Base-by-base conservation (phyloP, 2,329 filamentous ascomycete genomes). In the Colletotrichum sp. region DNA sequence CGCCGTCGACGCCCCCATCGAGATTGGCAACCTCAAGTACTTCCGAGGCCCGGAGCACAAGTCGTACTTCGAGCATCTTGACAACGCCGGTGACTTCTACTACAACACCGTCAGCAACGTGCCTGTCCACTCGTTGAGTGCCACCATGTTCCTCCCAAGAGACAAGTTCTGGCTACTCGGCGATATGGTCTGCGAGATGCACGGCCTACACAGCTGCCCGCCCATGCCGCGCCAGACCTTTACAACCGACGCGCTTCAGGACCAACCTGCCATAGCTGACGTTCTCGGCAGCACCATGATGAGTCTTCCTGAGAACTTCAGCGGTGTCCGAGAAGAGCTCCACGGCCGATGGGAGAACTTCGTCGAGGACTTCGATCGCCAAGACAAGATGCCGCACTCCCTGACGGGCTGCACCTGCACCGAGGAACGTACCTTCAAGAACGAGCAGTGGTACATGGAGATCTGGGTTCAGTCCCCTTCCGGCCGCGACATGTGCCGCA, bases 61-160 rank as follows among this genome's bases (percentile, higher is more conserved):
- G 68, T 82, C 84, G 15, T 89, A 90, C 71, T 89, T 91, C 76
- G 80, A 88, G 32, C 86, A 88, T 78, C 82, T 92, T 15, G 89
- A 91, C 77, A 83, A 81, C 59, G 80, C 84, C 3, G 89, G 88
- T 8, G 87, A 87, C 9, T 88, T 90, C 78, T 88, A 87, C 78
- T 87, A 88, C 72, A 85, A 87, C 78, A 83, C 86, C 13, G 85
- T 87, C 74, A 85, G 85, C 18, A 88, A 89, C 72, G 86, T 89
- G 18, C 87, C 88, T 15, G 84, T 91, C 13, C 89, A 90, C 77
- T 90, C 89, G n/a, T 82, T 91, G 28, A 90, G 88, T 62, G 87
- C 90, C 66, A 89, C 85, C 76, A 87, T 91, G 83, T 89, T 92
- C 73, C 80, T 90, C 7, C 87, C 89, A 6, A 88, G 87, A 74